Conservation (phyloP, 2,329 filamentous ascomycete genomes). For the Ascosphaera apis region DNA sequence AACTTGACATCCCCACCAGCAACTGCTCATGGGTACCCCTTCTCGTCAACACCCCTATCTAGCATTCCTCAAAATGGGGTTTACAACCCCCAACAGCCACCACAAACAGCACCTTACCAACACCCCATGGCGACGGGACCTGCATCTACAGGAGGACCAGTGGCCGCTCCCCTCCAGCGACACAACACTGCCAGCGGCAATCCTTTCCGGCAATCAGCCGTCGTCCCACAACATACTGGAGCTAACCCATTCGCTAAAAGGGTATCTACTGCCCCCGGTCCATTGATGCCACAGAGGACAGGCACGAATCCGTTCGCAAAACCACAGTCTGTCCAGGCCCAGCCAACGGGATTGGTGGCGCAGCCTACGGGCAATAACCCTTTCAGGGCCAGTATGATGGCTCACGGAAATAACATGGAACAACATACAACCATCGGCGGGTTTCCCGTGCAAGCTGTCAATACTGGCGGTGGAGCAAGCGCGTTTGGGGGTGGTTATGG, state of each 20-base stretch:
- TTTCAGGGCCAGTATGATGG: no score
- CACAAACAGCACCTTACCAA: slow-evolving; percentile 21
- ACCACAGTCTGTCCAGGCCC: no score
- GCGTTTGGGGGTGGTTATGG: no score
- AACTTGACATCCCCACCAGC: no score
- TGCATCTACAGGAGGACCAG: not conserved
- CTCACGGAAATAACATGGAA: no score
- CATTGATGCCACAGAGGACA: slow-evolving; percentile 35
- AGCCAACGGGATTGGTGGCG: no score
- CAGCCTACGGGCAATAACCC: no score
- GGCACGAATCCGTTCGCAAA: slow-evolving; percentile 55
- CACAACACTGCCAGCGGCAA: slow-evolving; percentile 71
- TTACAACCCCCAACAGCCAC: slow-evolving; percentile 22
- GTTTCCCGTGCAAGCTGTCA: no score
- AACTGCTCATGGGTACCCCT: no score
- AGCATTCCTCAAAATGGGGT: slow-evolving; percentile 28
- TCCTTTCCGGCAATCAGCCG: slow-evolving; percentile 65
- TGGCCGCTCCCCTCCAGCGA: slow-evolving; percentile 32
- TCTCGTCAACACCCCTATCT: slow-evolving; percentile 18
- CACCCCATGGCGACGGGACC: no score
- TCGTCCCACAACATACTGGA: slow-evolving; percentile 40
- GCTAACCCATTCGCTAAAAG: slow-evolving; percentile 61
- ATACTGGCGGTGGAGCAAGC: no score
- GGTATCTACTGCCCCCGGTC: slow-evolving; percentile 16
- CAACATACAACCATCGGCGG: no score